Conservation (phyloP, 2,329 filamentous ascomycete species). For the Calcarisporium arbuscula region DNA sequence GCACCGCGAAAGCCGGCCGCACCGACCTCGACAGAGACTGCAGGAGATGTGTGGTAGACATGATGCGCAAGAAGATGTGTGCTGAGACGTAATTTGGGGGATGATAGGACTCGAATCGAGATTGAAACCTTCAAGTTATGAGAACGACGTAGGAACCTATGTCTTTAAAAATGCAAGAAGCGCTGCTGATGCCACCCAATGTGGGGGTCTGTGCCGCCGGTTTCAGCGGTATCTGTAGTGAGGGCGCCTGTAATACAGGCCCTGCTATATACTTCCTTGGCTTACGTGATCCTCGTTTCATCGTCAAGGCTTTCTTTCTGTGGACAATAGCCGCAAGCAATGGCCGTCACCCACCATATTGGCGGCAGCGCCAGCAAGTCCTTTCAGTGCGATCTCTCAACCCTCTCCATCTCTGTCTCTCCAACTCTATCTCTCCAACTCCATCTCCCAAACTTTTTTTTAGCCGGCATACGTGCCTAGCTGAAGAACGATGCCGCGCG, state of each 20-base stretch:
- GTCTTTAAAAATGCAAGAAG: not conserved
- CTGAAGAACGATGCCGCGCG: not conserved
- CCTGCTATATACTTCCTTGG: not conserved
- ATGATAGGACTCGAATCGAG: too few relatives aligned
- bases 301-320: not conserved
- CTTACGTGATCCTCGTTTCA: not conserved
- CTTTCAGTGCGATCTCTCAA: not conserved
- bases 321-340: not conserved
- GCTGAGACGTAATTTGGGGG: too few relatives aligned
- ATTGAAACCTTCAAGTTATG: too few relatives aligned
- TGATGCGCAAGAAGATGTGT: too few relatives aligned
- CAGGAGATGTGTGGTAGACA: not conserved
- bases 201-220: not conserved
- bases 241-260: not conserved
- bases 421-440: too few relatives aligned
- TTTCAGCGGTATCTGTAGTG: not conserved
- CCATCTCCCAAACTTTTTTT: not conserved
- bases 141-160: too few relatives aligned
- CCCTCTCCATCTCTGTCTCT: too few relatives aligned
- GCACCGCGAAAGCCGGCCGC: not conserved
- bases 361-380: not conserved
- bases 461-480: not conserved
- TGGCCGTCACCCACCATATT: constrained; percentile 1
- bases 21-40: constrained; percentile 1
- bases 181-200: not conserved